phyloP scores from a whole-genome alignment of 306 rosid genomes.

The Ormosia emarginata region DNA sequence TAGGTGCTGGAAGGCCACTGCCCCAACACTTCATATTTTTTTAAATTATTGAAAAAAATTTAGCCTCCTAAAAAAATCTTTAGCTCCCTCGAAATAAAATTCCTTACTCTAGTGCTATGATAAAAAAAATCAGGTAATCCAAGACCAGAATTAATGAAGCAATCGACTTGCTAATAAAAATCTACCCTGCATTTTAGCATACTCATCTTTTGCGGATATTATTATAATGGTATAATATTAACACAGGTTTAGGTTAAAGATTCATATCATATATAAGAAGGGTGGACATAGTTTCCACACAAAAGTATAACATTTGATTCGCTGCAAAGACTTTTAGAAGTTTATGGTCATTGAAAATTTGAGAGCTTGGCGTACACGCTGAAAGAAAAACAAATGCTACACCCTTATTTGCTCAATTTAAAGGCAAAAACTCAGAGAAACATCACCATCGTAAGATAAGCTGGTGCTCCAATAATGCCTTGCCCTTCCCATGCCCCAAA shows the following conservation, averaged over 20 bases:
- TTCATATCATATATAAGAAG: background rate
- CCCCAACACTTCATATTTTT: too few relatives aligned
- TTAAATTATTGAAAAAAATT: too few relatives aligned
- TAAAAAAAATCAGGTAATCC: background rate
- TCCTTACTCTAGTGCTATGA: background rate
- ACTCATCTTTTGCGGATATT: background rate
- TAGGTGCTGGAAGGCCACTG: too few relatives aligned
- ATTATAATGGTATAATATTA: background rate
- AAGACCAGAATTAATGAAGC: background rate
- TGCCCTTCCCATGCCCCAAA: background rate
- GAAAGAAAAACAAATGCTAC: background rate
- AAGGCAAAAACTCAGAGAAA: background rate
- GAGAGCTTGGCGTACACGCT: background rate
- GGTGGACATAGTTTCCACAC: constrained; percentile 7
- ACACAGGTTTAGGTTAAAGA: background rate
- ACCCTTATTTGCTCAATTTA: too few relatives aligned
- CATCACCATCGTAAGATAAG: constrained; percentile 11
- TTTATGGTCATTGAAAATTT: background rate
- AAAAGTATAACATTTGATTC: constrained; percentile 31
- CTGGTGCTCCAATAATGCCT: constrained; percentile 28
- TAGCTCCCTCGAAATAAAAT: background rate
- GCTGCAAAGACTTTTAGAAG: background rate
- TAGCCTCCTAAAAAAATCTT: background rate
- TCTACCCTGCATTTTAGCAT: background rate
- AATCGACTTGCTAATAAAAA: background rate